Conservation (phyloP, 2,329 filamentous ascomycete species). For the Aureobasidium sp. region DNA sequence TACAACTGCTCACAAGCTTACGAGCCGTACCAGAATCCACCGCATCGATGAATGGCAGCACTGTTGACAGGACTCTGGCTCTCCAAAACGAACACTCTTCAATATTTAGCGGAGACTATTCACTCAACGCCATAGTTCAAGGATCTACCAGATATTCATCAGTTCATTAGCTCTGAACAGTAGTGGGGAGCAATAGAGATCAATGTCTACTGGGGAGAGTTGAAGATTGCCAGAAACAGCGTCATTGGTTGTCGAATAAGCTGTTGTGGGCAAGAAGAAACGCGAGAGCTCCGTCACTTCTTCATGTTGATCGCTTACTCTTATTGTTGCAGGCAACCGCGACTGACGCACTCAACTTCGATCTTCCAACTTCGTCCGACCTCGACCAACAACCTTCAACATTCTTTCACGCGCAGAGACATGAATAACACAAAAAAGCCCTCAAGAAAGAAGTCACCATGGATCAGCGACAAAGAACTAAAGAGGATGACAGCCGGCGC, state of each 20-base stretch:
- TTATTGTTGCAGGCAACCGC: not conserved
- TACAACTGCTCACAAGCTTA: too few species aligned
- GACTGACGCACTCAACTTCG: not conserved
- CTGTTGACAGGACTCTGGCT: too few species aligned
- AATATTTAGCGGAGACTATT: not conserved
- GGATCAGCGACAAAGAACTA: slow-evolving; percentile 15
- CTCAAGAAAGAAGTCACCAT: slow-evolving; percentile 9
- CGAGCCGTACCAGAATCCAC: too few species aligned
- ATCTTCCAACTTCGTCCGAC: not conserved
- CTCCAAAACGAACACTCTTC: not conserved
- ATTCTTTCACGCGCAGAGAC: not conserved
- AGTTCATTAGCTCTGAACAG: not conserved
- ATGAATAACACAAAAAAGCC: not conserved
- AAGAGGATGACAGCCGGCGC: not conserved
- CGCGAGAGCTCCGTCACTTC: not conserved
- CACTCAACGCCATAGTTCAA: not conserved
- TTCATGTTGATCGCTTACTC: not conserved
- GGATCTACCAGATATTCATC: not conserved
- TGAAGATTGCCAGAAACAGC: not conserved
- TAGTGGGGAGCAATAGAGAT: not conserved
- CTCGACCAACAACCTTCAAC: not conserved
- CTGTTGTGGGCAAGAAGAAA: not conserved
- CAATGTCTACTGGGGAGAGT: not conserved
- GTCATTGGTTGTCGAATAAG: too few species aligned
- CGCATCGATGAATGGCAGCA: too few species aligned